A percentile compares a stretch with the other conserved stretches of the same genome.
Conservation (phyloP, 352 stramenopile species). For the Lagenidium sp. region DNA sequence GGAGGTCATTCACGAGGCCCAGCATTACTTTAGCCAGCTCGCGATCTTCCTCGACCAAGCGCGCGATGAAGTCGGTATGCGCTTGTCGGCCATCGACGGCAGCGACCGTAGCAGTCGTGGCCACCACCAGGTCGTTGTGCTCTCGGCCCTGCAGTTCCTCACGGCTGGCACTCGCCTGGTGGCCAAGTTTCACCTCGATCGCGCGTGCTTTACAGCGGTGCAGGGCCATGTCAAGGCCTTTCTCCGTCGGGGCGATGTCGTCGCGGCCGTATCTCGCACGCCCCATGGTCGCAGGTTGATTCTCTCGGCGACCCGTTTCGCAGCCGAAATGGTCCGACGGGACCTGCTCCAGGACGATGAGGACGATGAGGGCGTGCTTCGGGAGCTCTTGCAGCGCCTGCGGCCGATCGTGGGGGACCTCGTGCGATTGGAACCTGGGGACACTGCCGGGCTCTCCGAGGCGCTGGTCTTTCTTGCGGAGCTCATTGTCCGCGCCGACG, state of each 20-base stretch:
- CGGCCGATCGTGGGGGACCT: slow-evolving; percentile 5
- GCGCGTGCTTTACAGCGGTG: slow-evolving; percentile 15
- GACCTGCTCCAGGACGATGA: slow-evolving; percentile 32
- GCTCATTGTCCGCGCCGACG: slow-evolving; percentile 4
- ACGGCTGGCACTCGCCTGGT: slow-evolving; percentile 20
- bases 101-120: too few relatives aligned
- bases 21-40: slow-evolving; percentile 33
- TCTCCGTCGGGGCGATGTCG: slow-evolving; percentile 3
- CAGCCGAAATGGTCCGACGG: slow-evolving; percentile 15
- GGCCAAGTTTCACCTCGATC: slow-evolving; percentile 50
- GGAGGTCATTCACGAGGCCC: slow-evolving; percentile 15
- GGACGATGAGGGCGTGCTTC: slow-evolving; percentile 38
- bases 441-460: slow-evolving; percentile 3
- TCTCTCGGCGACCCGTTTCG: slow-evolving; percentile 20
- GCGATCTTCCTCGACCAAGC: slow-evolving; percentile 37
- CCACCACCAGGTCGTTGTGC: slow-evolving; percentile 16
- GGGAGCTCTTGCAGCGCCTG: slow-evolving; percentile 9
- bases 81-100: too few relatives aligned
- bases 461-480: slow-evolving; percentile 8
- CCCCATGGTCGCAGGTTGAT: slow-evolving; percentile 18
- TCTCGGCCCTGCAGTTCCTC: slow-evolving; percentile 41
- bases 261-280: background rate
- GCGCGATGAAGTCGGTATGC: slow-evolving; percentile 11
- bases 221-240: slow-evolving; percentile 19
- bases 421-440: background rate